These are phyloP conservation scores for Auriculariales sp. DNA, from an alignment of 768 basidiomycete genomes.

Conservation along the genomic window DNA sequence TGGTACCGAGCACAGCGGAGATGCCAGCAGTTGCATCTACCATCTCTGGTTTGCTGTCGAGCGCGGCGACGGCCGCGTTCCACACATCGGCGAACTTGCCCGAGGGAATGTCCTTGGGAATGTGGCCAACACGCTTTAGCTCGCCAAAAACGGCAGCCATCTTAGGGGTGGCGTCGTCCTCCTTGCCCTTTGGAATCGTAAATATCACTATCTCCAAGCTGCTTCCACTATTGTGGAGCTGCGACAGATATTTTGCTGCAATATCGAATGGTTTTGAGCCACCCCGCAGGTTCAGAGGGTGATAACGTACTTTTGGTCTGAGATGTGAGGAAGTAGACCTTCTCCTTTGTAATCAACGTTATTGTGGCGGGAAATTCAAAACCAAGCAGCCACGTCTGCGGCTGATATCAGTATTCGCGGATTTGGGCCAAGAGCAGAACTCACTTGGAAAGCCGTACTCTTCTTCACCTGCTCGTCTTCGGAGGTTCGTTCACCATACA, in stretches of 20 bases:
- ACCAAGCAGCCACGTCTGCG: conserved; percentile 87
- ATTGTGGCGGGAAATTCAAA: conserved; percentile 96
- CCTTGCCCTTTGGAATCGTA: conserved; percentile 68
- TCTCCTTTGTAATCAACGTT: conserved; percentile 66
- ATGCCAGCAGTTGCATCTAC: conserved; percentile 68
- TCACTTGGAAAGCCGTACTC: conserved; percentile 82
- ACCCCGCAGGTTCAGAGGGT: neutral
- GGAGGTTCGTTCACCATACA: conserved; percentile 62
- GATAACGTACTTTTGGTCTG: conserved; percentile 61
- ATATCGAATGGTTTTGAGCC: conserved; percentile 2
- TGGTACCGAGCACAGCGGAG: conserved; percentile 67
- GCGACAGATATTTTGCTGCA: conserved; percentile 73
- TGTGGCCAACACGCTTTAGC: conserved; percentile 50
- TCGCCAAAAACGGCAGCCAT: conserved; percentile 50
- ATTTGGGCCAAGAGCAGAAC: conserved; percentile 11
- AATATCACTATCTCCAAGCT: conserved; percentile 60
- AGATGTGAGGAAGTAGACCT: conserved; percentile 69
- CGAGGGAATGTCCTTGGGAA: conserved; percentile 68
- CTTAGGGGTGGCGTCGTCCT: conserved; percentile 60
- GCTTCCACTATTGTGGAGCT: conserved; percentile 38
- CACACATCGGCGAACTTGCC: conserved; percentile 86
- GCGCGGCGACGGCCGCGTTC: conserved; percentile 46
- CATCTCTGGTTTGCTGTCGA: conserved; percentile 49
- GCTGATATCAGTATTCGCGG: conserved; percentile 8
- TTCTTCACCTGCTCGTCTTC: conserved; percentile 89